Conservation (phyloP, 2,329 filamentous ascomycete species). For the Beauveria caledonica region DNA sequence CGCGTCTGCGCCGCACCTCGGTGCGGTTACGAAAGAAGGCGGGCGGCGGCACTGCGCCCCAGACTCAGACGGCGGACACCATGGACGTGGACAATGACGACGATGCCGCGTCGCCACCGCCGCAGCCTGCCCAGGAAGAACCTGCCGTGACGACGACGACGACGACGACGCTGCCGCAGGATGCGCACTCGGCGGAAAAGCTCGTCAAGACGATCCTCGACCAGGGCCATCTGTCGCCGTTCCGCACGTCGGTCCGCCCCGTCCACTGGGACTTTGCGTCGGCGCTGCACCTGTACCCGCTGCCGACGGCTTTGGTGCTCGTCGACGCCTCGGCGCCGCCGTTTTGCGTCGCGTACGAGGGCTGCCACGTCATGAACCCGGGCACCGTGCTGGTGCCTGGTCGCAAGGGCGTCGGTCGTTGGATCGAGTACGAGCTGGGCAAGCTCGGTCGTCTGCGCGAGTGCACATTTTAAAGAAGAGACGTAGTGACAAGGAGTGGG, state of each 20-base stretch:
- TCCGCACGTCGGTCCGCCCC: conserved; percentile 69
- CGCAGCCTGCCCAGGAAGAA: conserved; percentile 7
- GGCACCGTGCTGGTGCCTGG: conserved; percentile 65
- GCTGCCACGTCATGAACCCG: conserved; percentile 93
- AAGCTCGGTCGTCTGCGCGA: conserved; percentile 56
- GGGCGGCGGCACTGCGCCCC: background rate
- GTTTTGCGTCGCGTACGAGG: conserved; percentile 87
- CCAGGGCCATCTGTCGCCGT: conserved; percentile 82
- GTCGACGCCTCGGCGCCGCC: conserved; percentile 74
- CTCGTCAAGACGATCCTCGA: conserved; percentile 88
- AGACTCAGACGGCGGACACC: conserved; percentile 23
- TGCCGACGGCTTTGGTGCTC: conserved; percentile 76
- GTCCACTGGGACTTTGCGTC: conserved; percentile 83
- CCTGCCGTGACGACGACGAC: conserved; percentile 14
- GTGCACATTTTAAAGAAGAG: conserved; percentile 41
- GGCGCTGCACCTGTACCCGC: conserved; percentile 72
- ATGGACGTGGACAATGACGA: conserved; percentile 32
- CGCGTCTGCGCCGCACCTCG: conserved; percentile 66
- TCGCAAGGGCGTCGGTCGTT: conserved; percentile 61
- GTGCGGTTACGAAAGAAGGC: conserved; percentile 54
- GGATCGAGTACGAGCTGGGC: conserved; percentile 79
- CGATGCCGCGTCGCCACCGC: background rate
- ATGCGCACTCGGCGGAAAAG: conserved; percentile 56
- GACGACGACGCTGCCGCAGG: conserved; percentile 32
- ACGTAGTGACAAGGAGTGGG: too few relatives aligned